Evolutionary conservation across 2,329 filamentous ascomycete genomes (phyloP).

Genomic region (Ophiostoma sp.): DNA sequence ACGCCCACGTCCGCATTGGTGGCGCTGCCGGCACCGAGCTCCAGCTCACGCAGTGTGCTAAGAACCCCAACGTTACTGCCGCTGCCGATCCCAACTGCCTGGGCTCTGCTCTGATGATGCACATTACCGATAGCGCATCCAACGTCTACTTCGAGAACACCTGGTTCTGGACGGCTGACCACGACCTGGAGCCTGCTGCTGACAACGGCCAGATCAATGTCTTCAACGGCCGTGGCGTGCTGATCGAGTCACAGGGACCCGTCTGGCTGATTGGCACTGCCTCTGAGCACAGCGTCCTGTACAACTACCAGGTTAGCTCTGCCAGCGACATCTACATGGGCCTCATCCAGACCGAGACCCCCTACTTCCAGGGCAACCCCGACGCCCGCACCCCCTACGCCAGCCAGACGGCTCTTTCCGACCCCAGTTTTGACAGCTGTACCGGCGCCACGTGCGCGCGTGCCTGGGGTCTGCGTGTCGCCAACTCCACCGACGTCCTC

Average conservation of each 20-base stretch:
- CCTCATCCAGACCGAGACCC: conserved; percentile 83
- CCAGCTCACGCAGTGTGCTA: conserved; percentile 72
- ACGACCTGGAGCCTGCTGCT: conserved; percentile 72
- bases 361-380: conserved; percentile 82
- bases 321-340: conserved; percentile 77
- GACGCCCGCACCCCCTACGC: conserved; percentile 62
- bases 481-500: conserved; percentile 61
- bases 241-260: conserved; percentile 68
- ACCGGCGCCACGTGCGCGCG: conserved; percentile 55
- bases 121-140: conserved; percentile 57
- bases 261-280: conserved; percentile 77
- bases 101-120: conserved; percentile 66
- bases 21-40: conserved; percentile 79
- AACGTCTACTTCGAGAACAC: conserved; percentile 76
- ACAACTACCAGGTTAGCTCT: conserved; percentile 79
- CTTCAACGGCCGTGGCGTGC: conserved; percentile 80
- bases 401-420: conserved; percentile 51
- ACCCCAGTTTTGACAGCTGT: conserved; percentile 66
- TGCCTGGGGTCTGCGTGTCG: conserved; percentile 69
- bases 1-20: conserved; percentile 91
- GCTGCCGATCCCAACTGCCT: conserved; percentile 58
- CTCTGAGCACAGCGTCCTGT: conserved; percentile 61
- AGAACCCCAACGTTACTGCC: conserved; percentile 57
- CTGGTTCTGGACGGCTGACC: conserved; percentile 88
- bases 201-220: conserved; percentile 71